A percentile compares a stretch with the other conserved stretches of the same genome.
These are phyloP conservation scores for Vanilla planifolia DNA, from an alignment of 106 monocot species.

Conservation along the genomic window DNA sequence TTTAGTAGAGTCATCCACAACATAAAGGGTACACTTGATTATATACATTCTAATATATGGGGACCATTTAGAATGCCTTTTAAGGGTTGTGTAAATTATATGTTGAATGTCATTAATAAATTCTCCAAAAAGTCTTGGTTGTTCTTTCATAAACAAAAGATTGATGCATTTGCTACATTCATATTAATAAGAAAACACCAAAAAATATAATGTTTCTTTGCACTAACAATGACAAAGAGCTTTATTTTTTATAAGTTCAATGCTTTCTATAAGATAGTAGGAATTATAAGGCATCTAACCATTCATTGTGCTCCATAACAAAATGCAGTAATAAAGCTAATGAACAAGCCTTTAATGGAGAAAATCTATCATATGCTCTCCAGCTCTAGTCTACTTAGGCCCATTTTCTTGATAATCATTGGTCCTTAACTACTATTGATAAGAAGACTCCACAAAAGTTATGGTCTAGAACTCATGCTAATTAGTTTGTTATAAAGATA, in stretches of 20 bases:
- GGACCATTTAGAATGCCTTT: neutral
- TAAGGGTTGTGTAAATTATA: neutral
- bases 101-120: neutral
- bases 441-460: neutral
- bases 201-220: neutral
- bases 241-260: neutral
- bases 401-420: neutral
- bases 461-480: neutral
- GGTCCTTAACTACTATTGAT: neutral
- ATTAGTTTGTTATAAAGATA: neutral
- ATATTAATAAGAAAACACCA: neutral
- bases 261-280: neutral
- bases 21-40: neutral
- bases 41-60: conserved; percentile 1
- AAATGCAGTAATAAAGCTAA: neutral
- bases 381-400: neutral
- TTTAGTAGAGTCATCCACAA: neutral
- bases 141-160: neutral
- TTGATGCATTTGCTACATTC: neutral
- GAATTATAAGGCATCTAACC: neutral
- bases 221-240: neutral
- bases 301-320: neutral
- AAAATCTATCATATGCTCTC: neutral
- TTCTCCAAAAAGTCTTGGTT: neutral
- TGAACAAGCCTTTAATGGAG: neutral